A percentile compares a stretch with the other conserved stretches of the same genome.
These are phyloP conservation scores for Hygrophoropsis aurantiaca DNA, from an alignment of 768 basidiomycete genomes.

Conservation along the genomic window DNA sequence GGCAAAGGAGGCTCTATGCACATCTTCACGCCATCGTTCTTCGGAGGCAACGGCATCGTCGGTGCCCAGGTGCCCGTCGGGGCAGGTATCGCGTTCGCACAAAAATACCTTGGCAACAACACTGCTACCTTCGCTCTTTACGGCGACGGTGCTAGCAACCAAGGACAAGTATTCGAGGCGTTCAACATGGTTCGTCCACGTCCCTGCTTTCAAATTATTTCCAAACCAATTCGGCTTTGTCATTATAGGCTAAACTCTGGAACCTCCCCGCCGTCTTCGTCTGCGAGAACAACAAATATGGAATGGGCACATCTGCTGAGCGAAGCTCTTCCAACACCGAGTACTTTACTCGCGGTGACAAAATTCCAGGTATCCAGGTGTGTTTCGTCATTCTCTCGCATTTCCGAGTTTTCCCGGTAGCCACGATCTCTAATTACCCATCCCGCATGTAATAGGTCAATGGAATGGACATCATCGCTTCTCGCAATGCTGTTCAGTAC, in stretches of 20 bases:
- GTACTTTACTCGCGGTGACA: slow-evolving; percentile 96
- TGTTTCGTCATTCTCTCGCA: slow-evolving; percentile 8
- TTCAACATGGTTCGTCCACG: slow-evolving; percentile 86
- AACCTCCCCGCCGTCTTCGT: slow-evolving; percentile 91
- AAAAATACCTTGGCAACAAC: slow-evolving; percentile 78
- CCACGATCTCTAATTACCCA: too few species aligned
- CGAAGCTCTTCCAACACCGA: slow-evolving; percentile 91
- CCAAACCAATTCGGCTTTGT: not conserved
- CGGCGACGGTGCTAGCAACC: slow-evolving; percentile 97
- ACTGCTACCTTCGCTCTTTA: slow-evolving; percentile 91
- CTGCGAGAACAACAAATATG: slow-evolving; percentile 99
- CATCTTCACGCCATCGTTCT: slow-evolving; percentile 97
- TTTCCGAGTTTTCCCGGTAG: not conserved
- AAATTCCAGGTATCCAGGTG: slow-evolving; percentile 95
- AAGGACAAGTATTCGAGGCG: slow-evolving; percentile 98
- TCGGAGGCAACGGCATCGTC: slow-evolving; percentile 98
- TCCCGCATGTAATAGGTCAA: too few species aligned
- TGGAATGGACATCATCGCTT: slow-evolving; percentile 97
- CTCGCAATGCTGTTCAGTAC: slow-evolving; percentile 77
- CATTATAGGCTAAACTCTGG: slow-evolving; percentile 87
- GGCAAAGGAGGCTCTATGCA: slow-evolving; percentile 99
- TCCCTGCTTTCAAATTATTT: not conserved
- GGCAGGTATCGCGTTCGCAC: slow-evolving; percentile 91
- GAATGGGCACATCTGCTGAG: slow-evolving; percentile 97
- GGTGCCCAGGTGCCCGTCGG: slow-evolving; percentile 98